Base-by-base conservation (phyloP, 352 stramenopile species). In the Phytophthora litchii region DNA sequence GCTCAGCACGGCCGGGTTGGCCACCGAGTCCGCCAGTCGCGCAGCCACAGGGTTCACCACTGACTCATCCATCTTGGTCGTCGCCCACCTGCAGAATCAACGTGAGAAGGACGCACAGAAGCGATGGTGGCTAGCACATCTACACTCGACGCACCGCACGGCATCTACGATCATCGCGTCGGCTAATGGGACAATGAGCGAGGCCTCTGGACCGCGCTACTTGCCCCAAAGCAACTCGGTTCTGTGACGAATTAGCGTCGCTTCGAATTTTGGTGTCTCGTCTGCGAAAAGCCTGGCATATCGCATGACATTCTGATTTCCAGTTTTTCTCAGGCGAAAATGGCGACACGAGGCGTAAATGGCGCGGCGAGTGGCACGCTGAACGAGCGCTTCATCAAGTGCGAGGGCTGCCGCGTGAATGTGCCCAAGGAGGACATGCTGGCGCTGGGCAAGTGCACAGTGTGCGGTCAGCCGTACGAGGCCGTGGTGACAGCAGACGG, bases 341-440 rank as follows among this genome's bases (percentile, higher is more conserved):
- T 84, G 76, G 71, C 71, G 35, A 57, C 61, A 23, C 50, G 58
- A 0, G 80, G 80, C 1, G 61, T 87, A 42, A 87, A 90, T 68
- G 80, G 78, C 36, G 78, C 80, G 29, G 58, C 70, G 23, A 76
- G 65, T 20, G 76, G 66, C 23, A 83, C 78, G 56, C 58, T 92
- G 35, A 92, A 88, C 59, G 77, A 78, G 64, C 83, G 83, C 38
- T 92, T 92, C 59, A 87, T 92, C 71, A 92, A 87, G 64, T 92
- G 83, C 66, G 65, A 31, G 1, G 78, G 77, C 11, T 92, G 83
- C 56, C 65, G 71, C 21, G 80, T 92, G n/a, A 92, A 92, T 60
- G 74, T 92, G 16, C 83, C 83, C 3, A 91, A 91, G 71, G 76
- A 91, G 29, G 81, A 91, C 51, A 81, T 92, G 75, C 55, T 89